Percentiles rank a stretch among this genome's conserved stretches.
phyloP scores from a whole-genome alignment of 257 asterid species.

The Capsicum baccatum region DNA sequence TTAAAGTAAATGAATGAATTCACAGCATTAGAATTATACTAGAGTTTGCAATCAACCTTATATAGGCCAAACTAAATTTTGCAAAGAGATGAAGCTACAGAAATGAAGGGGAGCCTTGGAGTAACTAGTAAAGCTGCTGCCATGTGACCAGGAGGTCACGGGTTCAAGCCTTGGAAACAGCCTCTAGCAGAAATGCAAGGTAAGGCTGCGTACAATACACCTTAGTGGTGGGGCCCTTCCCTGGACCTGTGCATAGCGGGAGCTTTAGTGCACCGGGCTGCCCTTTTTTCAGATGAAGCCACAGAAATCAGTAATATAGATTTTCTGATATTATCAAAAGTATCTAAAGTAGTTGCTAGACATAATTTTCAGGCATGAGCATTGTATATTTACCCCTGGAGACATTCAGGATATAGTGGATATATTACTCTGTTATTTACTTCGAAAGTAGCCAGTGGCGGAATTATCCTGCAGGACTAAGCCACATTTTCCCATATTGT shows the following conservation, averaged over 20 bases:
- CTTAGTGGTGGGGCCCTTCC: too few species aligned
- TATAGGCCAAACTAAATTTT: slow-evolving; percentile 1
- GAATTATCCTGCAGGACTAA: neutral
- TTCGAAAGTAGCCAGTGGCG: neutral
- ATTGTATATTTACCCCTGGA: neutral
- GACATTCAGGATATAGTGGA: neutral
- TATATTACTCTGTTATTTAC: neutral
- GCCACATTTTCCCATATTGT: neutral
- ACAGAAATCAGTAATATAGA: slow-evolving; percentile 3
- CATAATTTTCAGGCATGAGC: slow-evolving; percentile 9
- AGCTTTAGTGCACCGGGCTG: too few species aligned
- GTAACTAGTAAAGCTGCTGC: too few species aligned
- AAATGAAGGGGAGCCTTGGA: neutral
- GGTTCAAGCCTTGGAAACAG: too few species aligned
- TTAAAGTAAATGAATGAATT: neutral
- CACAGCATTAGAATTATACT: neutral
- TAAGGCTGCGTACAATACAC: too few species aligned
- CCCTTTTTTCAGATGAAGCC: neutral
- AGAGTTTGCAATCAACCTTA: slow-evolving; percentile 2
- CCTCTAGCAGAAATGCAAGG: too few species aligned
- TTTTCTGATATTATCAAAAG: slow-evolving; percentile 8
- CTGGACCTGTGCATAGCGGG: too few species aligned
- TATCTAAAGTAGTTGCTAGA: slow-evolving; percentile 3
- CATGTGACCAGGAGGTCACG: too few species aligned
- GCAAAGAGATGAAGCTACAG: slow-evolving; percentile 18